Evolutionary conservation across 495 filamentous ascomycete species (phyloP), one percentile per base, ranked within the genome.

Genomic region (Trichoderma asperelloides): DNA sequence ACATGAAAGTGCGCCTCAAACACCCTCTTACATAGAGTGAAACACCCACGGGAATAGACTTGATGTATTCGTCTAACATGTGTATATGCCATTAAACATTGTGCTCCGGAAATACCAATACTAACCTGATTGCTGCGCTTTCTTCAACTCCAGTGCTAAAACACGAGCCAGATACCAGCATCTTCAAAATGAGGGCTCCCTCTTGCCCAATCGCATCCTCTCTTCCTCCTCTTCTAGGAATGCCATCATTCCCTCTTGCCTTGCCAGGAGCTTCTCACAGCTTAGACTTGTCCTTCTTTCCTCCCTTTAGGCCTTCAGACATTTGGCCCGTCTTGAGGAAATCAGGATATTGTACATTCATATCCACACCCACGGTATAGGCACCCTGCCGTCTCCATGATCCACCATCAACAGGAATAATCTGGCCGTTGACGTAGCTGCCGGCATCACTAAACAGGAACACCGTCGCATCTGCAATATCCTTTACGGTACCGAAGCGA

Each of bases 401-500:
- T 0, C 85, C 91, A 43, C 91, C 91, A 72, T 94, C 91, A 23
- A 94, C 91, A 62, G 96, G 90, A 12, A 96, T 75, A 6, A 84
- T 84, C 47, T 89, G 86, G 2, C 91, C 92, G 69, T 87, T 96
- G 9, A 97, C 85, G 73, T 90, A 97, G 71, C 87, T 93, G 3
- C 90, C 93, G 0, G 90, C 87, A 62, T 94, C 89, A 28, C 87
- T 87, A 69, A 97, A 92, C 27, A 97, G 76, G 70, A 86, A 98
- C 0, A 98, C 87, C 0, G 93, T 96, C 18, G 93, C 91, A 78
- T 98, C 93, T 0, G 93, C 90, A 72, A 98, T 93, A 71, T 98
- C 94, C 67, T 87, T 87, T 11, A 96, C 85, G 1, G 82, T 86
- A n/a, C 94, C 95, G 69, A 84, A 84, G 63, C 92, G 81, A 15